A percentile compares a stretch with the other conserved stretches of the same genome.
Conservation (phyloP, 208 protist genomes). For the Crithidia bombi region DNA sequence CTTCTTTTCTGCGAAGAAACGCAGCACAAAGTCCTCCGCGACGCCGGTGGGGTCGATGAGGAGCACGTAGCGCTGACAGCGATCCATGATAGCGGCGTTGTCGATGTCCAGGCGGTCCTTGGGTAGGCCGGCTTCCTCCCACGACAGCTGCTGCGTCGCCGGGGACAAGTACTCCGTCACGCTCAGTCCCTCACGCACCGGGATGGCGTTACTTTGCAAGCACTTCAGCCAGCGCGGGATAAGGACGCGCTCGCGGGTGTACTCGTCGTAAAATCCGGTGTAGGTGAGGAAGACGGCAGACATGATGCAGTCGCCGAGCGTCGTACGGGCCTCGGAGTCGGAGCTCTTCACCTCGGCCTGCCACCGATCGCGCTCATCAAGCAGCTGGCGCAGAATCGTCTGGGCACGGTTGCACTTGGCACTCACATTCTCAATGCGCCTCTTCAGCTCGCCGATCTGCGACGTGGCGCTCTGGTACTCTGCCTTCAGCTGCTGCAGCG, state of each 20-base stretch:
- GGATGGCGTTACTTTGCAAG: conserved; percentile 69
- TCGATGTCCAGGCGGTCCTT: conserved; percentile 97
- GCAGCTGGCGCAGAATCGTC: conserved; percentile 92
- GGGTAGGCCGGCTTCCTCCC: conserved; percentile 95
- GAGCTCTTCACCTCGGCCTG: conserved; percentile 89
- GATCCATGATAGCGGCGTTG: conserved; percentile 98
- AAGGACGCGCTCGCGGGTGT: conserved; percentile 82
- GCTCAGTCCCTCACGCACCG: conserved; percentile 57
- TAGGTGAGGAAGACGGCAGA: conserved; percentile 97
- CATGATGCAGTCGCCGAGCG: conserved; percentile 97
- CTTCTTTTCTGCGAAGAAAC: conserved; percentile 77
- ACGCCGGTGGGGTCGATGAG: conserved; percentile 99
- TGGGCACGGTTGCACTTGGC: conserved; percentile 94
- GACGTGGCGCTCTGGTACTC: conserved; percentile 96
- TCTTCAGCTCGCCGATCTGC: conserved; percentile 93
- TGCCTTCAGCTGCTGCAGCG: conserved; percentile 88
- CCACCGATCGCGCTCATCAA: conserved; percentile 96
- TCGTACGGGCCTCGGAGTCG: conserved; percentile 83
- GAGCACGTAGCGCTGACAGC: conserved; percentile 96
- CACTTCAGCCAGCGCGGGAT: conserved; percentile 87
- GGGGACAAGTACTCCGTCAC: conserved; percentile 94
- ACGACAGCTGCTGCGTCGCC: conserved; percentile 93
- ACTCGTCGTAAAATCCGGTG: conserved; percentile 98
- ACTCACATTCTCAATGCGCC: conserved; percentile 79
- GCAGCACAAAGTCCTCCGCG: conserved; percentile 93